Evolutionary conservation across 306 rosid genomes (phyloP).

Genomic region (Acacia melanoxylon): DNA sequence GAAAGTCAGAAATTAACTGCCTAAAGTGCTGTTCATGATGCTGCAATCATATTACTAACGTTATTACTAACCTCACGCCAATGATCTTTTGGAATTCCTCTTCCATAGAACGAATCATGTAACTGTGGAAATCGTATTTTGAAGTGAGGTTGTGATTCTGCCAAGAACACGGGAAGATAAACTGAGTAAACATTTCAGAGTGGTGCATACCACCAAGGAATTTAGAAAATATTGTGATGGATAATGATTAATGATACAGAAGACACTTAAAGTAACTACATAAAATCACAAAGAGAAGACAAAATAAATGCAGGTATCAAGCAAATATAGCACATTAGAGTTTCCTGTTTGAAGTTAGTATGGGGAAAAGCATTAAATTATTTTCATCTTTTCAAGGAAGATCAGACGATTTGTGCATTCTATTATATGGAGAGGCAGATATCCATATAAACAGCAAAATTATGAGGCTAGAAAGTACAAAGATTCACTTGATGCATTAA

Average conservation of each 20-base stretch:
- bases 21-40: slow-evolving; percentile 23
- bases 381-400: background rate
- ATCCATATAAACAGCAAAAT: background rate
- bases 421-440: background rate
- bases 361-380: background rate
- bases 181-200: slow-evolving; percentile 20
- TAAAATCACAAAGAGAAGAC: background rate
- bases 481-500: slow-evolving; percentile 6
- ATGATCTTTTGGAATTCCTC: slow-evolving; percentile 96
- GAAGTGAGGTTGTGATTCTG: slow-evolving; percentile 86
- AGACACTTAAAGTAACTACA: background rate
- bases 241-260: background rate
- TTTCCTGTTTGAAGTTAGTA: background rate
- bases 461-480: background rate
- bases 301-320: background rate
- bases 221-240: background rate
- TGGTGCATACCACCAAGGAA: slow-evolving; percentile 20
- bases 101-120: slow-evolving; percentile 98
- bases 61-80: slow-evolving; percentile 83
- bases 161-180: slow-evolving; percentile 35
- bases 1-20: slow-evolving; percentile 19
- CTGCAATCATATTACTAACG: slow-evolving; percentile 11
- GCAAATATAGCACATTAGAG: background rate
- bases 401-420: background rate
- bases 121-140: slow-evolving; percentile 93